Conservation (phyloP, 441 rosid genomes). For the Rhodomyrtus psidioides region DNA sequence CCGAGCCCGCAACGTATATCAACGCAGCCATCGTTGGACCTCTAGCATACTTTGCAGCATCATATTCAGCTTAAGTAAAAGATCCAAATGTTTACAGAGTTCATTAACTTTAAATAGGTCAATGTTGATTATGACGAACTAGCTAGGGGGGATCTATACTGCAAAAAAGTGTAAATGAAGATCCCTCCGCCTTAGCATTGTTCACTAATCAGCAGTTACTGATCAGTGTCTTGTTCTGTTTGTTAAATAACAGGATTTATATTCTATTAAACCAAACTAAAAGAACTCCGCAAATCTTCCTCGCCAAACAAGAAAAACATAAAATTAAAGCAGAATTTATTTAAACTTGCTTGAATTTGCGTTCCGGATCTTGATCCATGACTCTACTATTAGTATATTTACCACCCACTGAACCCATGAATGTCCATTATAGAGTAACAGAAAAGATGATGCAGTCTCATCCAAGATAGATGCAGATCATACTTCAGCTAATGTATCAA, state of each 20-base stretch:
- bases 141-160: background rate
- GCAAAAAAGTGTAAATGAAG: background rate
- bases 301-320: background rate
- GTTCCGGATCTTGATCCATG: background rate
- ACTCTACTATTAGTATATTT: background rate
- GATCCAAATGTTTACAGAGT: background rate
- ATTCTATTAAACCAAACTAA: background rate
- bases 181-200: background rate
- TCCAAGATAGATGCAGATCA: background rate
- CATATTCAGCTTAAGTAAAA: background rate
- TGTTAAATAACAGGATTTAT: background rate
- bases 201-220: background rate
- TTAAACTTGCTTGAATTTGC: background rate
- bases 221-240: background rate
- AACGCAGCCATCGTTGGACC: slow-evolving; percentile 79
- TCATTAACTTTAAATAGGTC: background rate
- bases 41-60: slow-evolving; percentile 50
- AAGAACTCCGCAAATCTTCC: background rate
- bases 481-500: background rate
- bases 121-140: background rate
- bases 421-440: background rate
- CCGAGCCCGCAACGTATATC: slow-evolving; percentile 78
- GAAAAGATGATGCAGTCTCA: background rate
- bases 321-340: background rate
- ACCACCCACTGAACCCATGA: background rate